Evolutionary conservation across 306 rosid genomes (phyloP).

Genomic region (Sechiopsis laciniata): DNA sequence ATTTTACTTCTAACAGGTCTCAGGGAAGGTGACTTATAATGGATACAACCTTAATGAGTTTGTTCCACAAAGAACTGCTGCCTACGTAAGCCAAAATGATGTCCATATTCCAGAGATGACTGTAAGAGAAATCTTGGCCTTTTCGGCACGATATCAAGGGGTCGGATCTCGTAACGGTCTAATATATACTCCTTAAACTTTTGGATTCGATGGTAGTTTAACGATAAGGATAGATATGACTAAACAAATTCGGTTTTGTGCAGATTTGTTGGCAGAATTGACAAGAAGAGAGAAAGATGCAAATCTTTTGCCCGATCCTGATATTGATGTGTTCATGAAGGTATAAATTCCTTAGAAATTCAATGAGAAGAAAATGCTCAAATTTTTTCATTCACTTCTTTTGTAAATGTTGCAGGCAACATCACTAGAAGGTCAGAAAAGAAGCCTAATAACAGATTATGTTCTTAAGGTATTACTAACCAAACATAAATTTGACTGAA

Average conservation of each 20-base stretch:
- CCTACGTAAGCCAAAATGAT: constrained; percentile 44
- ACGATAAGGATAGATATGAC: not conserved
- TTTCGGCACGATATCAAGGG: constrained; percentile 48
- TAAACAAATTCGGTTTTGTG: not conserved
- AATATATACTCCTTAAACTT: not conserved
- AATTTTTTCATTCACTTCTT: not conserved
- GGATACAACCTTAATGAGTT: constrained; percentile 37
- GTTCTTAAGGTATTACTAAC: constrained; percentile 17
- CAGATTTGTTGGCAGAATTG: constrained; percentile 39
- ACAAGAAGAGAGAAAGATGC: constrained; percentile 42
- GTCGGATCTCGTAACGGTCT: constrained; percentile 42
- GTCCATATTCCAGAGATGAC: constrained; percentile 44
- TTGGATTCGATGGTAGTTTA: not conserved
- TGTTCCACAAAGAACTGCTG: constrained; percentile 42
- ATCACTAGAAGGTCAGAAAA: constrained; percentile 22
- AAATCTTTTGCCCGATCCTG: constrained; percentile 42
- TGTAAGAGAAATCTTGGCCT: constrained; percentile 46
- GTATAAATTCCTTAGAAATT: constrained; percentile 8
- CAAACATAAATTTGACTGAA: not conserved
- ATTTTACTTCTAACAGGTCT: constrained; percentile 20
- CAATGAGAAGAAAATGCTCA: not conserved
- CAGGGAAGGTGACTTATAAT: constrained; percentile 39
- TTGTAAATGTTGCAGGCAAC: constrained; percentile 16
- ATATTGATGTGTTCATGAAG: constrained; percentile 38
- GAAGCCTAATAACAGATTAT: constrained; percentile 23